A percentile compares a stretch with the other conserved stretches of the same genome.
Evolutionary conservation across 176 grass and related monocot genomes (phyloP).

Genomic region (Oryza brachyantha): DNA sequence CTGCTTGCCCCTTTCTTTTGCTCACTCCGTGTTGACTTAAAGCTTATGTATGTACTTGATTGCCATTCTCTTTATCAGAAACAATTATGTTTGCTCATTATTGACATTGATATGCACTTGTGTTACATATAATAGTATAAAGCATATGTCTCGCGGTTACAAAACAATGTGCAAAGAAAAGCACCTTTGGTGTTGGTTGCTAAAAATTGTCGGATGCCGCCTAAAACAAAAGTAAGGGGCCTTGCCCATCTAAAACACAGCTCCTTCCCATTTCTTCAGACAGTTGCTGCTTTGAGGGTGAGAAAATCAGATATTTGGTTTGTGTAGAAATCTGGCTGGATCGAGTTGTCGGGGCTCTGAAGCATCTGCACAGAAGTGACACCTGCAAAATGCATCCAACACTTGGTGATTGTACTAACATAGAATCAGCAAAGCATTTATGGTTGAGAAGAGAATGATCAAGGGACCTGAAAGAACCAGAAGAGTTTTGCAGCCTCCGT

Average conservation of each 20-base stretch:
- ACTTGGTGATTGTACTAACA: background rate
- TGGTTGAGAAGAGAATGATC: constrained; percentile 27
- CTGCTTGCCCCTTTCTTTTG: background rate
- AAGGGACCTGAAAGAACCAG: constrained; percentile 91
- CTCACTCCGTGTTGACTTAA: background rate
- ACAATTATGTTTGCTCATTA: background rate
- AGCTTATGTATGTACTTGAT: background rate
- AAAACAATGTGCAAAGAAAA: constrained; percentile 25
- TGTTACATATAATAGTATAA: constrained; percentile 22
- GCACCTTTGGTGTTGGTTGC: constrained; percentile 8
- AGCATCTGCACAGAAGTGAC: constrained; percentile 85
- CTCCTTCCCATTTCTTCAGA: constrained; percentile 40
- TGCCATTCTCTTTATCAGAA: background rate
- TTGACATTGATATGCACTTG: background rate
- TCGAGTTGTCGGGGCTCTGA: constrained; percentile 77
- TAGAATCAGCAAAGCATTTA: background rate
- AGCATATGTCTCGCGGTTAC: constrained; percentile 3
- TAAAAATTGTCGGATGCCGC: constrained; percentile 24
- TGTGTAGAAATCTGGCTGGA: constrained; percentile 93
- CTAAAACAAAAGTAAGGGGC: constrained; percentile 1
- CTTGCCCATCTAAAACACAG: constrained; percentile 27
- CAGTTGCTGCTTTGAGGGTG: constrained; percentile 71
- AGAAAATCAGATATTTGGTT: constrained; percentile 88
- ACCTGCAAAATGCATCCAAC: constrained; percentile 44
- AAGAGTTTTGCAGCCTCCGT: constrained; percentile 94